phyloP scores from a whole-genome alignment of 1,284 basidiomycete genomes.

The Sanghuangporus weigelae region DNA sequence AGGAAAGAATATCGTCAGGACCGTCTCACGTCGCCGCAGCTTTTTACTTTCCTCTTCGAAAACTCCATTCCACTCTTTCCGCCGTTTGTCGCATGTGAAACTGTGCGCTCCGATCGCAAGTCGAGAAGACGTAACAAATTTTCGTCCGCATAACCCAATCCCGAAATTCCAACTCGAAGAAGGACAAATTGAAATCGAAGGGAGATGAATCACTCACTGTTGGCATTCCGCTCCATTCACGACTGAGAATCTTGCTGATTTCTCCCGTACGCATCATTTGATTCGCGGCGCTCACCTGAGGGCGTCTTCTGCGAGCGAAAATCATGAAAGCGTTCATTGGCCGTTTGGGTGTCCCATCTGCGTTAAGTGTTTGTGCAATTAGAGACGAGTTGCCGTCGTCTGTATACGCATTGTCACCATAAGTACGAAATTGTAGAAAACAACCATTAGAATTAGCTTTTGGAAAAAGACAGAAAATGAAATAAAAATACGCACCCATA shows the following conservation, averaged over 20 bases:
- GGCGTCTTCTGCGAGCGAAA: conserved; percentile 73
- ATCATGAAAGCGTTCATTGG: conserved; percentile 92
- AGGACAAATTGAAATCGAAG: not conserved
- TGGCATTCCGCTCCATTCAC: conserved; percentile 74
- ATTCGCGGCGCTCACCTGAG: conserved; percentile 75
- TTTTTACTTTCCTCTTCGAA: not conserved
- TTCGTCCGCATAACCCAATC: not conserved
- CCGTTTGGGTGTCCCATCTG: conserved; percentile 78
- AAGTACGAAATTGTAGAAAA: not conserved
- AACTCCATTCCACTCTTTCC: not conserved
- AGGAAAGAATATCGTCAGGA: not conserved
- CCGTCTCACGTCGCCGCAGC: not conserved
- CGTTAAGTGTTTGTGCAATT: conserved; percentile 71
- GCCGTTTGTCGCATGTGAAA: not conserved
- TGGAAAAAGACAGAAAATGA: not conserved
- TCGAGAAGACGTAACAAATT: not conserved
- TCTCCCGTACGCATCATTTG: conserved; percentile 82
- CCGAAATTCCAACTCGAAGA: not conserved
- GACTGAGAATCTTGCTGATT: conserved; percentile 76
- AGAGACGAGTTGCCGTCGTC: conserved; percentile 31
- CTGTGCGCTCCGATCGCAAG: not conserved
- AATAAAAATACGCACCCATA: not conserved
- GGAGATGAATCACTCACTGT: conserved; percentile 39
- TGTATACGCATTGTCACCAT: not conserved
- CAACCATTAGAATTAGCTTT: not conserved